Evolutionary conservation across 345 rosid genomes (phyloP).

Genomic region (Melaleuca alternifolia): DNA sequence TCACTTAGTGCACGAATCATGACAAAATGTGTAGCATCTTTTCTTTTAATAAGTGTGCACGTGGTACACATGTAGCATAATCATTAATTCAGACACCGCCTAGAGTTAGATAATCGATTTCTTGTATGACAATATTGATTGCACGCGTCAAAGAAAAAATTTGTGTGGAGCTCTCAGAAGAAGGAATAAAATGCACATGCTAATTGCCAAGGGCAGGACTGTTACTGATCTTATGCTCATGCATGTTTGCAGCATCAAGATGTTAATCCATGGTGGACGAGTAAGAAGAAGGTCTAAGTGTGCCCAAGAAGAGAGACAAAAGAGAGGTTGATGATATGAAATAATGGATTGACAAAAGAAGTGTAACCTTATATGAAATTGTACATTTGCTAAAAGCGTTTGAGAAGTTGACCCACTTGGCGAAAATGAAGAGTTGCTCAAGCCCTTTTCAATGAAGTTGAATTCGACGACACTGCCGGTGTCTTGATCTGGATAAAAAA

Average conservation of each 20-base stretch:
- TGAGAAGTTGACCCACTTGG: rapidly evolving
- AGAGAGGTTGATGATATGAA: background rate
- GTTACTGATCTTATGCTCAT: background rate
- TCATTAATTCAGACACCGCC: background rate
- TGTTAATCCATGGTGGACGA: background rate
- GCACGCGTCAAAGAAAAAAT: background rate
- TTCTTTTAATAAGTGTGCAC: background rate
- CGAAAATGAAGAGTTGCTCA: background rate
- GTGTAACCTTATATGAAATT: background rate
- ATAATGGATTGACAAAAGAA: background rate
- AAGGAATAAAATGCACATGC: background rate
- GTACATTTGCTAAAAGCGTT: background rate
- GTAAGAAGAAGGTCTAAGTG: background rate
- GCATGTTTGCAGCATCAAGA: background rate
- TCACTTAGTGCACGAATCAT: background rate
- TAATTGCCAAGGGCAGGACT: background rate
- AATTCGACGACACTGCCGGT: rapidly evolving
- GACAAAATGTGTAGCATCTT: background rate
- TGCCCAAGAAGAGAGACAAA: background rate
- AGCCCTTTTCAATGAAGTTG: background rate
- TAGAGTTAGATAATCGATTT: background rate
- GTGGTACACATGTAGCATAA: background rate
- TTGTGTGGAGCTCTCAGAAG: background rate
- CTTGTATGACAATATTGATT: background rate
- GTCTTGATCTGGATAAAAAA: background rate